Conservation (phyloP, 176 grass and related monocot genomes). For the Calamus simplicifolius region DNA sequence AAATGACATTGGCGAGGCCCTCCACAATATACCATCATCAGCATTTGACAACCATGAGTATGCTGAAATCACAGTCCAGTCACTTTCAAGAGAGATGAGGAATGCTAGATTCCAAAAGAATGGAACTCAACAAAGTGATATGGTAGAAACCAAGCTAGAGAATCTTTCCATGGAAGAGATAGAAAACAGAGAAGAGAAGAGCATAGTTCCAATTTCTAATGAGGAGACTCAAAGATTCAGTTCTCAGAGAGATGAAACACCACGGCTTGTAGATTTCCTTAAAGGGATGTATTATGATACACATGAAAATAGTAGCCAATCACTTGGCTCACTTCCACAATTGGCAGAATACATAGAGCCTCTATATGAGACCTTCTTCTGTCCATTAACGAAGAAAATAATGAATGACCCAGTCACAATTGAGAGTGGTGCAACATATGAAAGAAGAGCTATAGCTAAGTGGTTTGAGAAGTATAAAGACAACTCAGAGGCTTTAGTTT, state of each 20-base stretch:
- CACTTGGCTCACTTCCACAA: conserved; percentile 32
- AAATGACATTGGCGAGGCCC: conserved; percentile 44
- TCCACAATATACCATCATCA: conserved; percentile 46
- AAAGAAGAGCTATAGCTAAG: conserved; percentile 63
- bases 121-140: conserved; percentile 6
- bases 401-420: conserved; percentile 80
- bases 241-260: conserved; percentile 30
- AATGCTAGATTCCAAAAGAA: conserved; percentile 5
- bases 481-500: conserved; percentile 39
- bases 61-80: conserved; percentile 9
- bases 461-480: conserved; percentile 49
- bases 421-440: conserved; percentile 80
- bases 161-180: not conserved
- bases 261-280: conserved; percentile 54
- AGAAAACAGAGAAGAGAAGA: not conserved
- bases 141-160: conserved; percentile 14
- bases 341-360: conserved; percentile 71
- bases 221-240: conserved; percentile 10
- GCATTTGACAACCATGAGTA: conserved; percentile 33
- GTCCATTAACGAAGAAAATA: conserved; percentile 72
- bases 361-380: conserved; percentile 85
- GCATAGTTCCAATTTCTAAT: conserved; percentile 6
- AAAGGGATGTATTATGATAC: conserved; percentile 40
- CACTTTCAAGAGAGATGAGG: conserved; percentile 28
- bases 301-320: conserved; percentile 28